phyloP scores from a whole-genome alignment of 2,329 filamentous ascomycete genomes.

The Hysterium pulicare region DNA sequence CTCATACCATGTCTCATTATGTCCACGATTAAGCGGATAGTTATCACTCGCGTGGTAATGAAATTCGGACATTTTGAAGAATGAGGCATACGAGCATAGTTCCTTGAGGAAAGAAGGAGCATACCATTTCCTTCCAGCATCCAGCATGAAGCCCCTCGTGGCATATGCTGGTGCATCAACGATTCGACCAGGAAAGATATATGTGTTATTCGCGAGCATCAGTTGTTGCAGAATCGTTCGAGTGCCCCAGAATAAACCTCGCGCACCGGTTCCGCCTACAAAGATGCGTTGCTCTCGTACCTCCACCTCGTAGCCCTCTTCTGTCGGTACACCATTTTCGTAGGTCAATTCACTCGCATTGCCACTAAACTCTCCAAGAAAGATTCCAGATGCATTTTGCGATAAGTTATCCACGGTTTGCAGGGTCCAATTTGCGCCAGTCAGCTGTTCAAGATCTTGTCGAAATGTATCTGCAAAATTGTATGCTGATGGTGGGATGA shows the following conservation, averaged over 20 bases:
- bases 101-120: constrained; percentile 41
- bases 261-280: constrained; percentile 43
- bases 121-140: constrained; percentile 47
- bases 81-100: constrained; percentile 44
- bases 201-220: constrained; percentile 32
- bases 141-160: constrained; percentile 46
- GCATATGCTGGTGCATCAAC: constrained; percentile 44
- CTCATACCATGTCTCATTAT: constrained; percentile 45
- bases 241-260: constrained; percentile 49
- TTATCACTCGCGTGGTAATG: constrained; percentile 52
- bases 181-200: constrained; percentile 24
- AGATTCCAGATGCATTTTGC: constrained; percentile 37
- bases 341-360: constrained; percentile 39
- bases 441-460: constrained; percentile 43
- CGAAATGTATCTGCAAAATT: constrained; percentile 50
- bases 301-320: constrained; percentile 51
- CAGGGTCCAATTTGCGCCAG: constrained; percentile 43
- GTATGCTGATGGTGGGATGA: constrained; percentile 50
- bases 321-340: constrained; percentile 45
- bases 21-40: constrained; percentile 47
- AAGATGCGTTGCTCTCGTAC: constrained; percentile 32
- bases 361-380: constrained; percentile 37
- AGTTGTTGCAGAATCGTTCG: constrained; percentile 45
- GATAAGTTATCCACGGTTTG: constrained; percentile 36
- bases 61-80: constrained; percentile 50